These are phyloP conservation scores for Fusarium odoratissimum DNA, from an alignment of 2,329 filamentous ascomycete genomes.

Conservation along the genomic window DNA sequence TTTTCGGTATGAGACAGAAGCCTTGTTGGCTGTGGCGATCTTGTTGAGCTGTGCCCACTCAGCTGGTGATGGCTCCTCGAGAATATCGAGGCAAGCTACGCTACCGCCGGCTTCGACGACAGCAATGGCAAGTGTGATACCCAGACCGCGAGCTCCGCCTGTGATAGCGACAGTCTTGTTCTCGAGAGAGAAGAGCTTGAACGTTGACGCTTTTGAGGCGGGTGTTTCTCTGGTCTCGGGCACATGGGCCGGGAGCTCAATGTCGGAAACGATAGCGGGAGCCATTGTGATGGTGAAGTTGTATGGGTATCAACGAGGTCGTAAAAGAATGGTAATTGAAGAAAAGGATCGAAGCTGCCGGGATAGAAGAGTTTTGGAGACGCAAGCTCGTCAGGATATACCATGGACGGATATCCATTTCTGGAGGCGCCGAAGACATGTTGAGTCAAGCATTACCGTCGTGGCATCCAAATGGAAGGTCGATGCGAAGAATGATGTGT, in stretches of 20 bases:
- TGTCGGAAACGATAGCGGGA: conserved; percentile 46
- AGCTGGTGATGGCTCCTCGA: conserved; percentile 49
- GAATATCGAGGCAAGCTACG: conserved; percentile 61
- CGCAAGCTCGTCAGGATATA: conserved; percentile 9
- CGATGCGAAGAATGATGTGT: conserved; percentile 28
- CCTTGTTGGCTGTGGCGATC: conserved; percentile 50
- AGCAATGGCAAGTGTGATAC: conserved; percentile 61
- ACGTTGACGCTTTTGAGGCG: conserved; percentile 42
- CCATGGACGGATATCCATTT: conserved; percentile 11
- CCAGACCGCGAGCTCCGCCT: conserved; percentile 62
- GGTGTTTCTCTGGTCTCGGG: conserved; percentile 50
- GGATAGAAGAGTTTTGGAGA: background rate
- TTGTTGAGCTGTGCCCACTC: conserved; percentile 58
- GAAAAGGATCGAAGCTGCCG: background rate
- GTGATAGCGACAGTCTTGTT: conserved; percentile 61
- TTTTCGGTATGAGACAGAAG: conserved; percentile 54
- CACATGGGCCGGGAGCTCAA: conserved; percentile 44
- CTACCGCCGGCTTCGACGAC: conserved; percentile 62
- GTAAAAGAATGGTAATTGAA: background rate
- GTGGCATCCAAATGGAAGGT: conserved; percentile 11
- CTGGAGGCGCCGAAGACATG: background rate
- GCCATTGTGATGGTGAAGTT: conserved; percentile 29
- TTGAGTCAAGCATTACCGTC: background rate
- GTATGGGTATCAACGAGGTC: background rate
- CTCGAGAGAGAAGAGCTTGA: conserved; percentile 58